Percentiles rank a stretch among this genome's conserved stretches.
These are phyloP conservation scores for Candida smagusa DNA, from an alignment of 1,139 yeast genomes.

Conservation along the genomic window DNA sequence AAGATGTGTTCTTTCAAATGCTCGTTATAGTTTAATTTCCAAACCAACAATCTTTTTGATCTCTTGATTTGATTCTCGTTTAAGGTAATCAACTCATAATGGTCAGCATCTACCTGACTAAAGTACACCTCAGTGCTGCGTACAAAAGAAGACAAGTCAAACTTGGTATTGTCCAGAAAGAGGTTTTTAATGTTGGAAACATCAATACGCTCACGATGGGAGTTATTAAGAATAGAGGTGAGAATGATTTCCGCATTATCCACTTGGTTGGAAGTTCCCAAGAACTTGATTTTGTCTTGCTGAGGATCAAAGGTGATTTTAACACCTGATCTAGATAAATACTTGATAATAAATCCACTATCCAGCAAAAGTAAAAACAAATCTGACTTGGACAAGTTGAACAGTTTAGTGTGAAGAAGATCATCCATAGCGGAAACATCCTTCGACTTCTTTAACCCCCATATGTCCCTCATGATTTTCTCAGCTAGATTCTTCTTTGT, in stretches of 20 bases:
- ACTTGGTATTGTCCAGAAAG: conserved; percentile 23
- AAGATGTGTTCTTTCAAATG: conserved; percentile 23
- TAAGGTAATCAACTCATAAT: conserved; percentile 31
- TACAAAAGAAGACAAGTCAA: conserved; percentile 26
- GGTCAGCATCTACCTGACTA: conserved; percentile 19
- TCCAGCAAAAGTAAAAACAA: conserved; percentile 48
- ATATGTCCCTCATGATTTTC: conserved; percentile 31
- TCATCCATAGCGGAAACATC: conserved; percentile 34
- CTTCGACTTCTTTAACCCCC: conserved; percentile 35
- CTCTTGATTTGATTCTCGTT: conserved; percentile 25
- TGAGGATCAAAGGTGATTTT: conserved; percentile 37
- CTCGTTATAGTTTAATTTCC: conserved; percentile 36
- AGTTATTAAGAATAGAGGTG: conserved; percentile 31
- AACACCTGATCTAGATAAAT: conserved; percentile 56
- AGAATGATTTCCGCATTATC: conserved; percentile 33
- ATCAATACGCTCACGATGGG: conserved; percentile 32
- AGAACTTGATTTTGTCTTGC: conserved; percentile 17
- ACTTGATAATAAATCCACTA: conserved; percentile 44
- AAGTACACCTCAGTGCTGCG: conserved; percentile 36
- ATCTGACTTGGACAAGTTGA: conserved; percentile 41
- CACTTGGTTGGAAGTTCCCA: conserved; percentile 34
- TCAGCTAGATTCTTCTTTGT: conserved; percentile 13
- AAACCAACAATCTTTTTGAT: conserved; percentile 37
- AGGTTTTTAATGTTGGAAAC: conserved; percentile 22
- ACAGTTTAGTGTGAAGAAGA: conserved; percentile 32